Base-by-base conservation (phyloP, 129 eudicot genomes). In the Chrysanthemum lavandulifolium region DNA sequence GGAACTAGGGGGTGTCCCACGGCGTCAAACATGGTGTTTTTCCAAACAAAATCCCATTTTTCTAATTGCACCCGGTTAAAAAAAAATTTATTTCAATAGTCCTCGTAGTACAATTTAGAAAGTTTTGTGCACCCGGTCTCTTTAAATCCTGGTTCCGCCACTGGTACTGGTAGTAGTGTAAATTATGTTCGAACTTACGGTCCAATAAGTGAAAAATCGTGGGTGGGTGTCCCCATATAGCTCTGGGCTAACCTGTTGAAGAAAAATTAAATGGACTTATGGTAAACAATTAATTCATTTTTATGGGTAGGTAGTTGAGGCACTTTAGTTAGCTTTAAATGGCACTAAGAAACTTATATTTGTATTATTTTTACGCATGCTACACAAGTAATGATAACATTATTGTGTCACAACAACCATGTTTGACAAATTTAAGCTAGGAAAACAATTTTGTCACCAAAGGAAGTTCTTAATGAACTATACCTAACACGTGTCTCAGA, bases 161-260 rank as follows among this genome's bases (percentile, higher is more conserved):
- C 45, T 36, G 9, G 45, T 36, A 36, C 10, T n/a, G n/a, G 45
- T 36, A 36, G 10, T 5, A 36, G 57, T 64, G 10, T 33, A 51
- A 1, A 8, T 25, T 15, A 66, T 61, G 10, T 23, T 15, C 10
- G 4, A 51, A 88, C 91, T 94, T 81, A 94, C 99, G 0, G 97
- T 94, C 99, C 99, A 94, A 73, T 94, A 94, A 47, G 96, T 88
- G 81, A 94, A 94, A 83, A 94, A 94, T 76, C 99, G 82, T 13
- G 99, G 99, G 49, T 81, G 83, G 66, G 57, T 84, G 88, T 94
- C 99, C 54, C 99, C 99, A 78, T 94, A 94, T 31, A 90, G 89
- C 86, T 88, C 97, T 40, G 97, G 99, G 77, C 99, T 90, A 60
- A 94, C 97, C 99, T 94, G 89, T 78, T 61, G 19, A 15, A 36